phyloP scores from a whole-genome alignment of 202 grass and related monocot species.

The Panicum hallii region DNA sequence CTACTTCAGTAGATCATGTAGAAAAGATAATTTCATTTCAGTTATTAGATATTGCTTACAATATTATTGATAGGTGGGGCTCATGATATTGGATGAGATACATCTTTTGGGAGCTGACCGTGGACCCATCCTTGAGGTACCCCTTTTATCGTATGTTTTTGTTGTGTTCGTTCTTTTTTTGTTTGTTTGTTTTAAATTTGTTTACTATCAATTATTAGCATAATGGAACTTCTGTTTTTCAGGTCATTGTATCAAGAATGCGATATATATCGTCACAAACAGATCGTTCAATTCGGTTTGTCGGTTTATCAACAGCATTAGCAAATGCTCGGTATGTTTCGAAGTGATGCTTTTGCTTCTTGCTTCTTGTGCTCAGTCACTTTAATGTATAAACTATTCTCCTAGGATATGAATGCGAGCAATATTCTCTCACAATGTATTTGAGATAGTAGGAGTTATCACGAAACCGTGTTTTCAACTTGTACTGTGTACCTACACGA shows the following conservation, averaged over 20 bases:
- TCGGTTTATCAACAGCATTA: constrained; percentile 97
- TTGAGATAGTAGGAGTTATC: constrained; percentile 25
- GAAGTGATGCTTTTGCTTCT: constrained; percentile 28
- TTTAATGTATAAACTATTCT: constrained; percentile 10
- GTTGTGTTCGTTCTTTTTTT: constrained; percentile 23
- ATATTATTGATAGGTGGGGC: constrained; percentile 70
- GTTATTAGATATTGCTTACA: constrained; percentile 32
- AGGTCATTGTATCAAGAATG: constrained; percentile 99
- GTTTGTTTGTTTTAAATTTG: constrained; percentile 14
- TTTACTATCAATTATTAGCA: constrained; percentile 36
- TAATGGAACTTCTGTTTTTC: constrained; percentile 48
- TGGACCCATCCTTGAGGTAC: constrained; percentile 98
- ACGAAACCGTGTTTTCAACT: constrained; percentile 19
- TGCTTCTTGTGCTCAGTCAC: not conserved
- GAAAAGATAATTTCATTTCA: constrained; percentile 9
- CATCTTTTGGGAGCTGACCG: constrained; percentile 97
- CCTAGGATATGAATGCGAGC: constrained; percentile 1
- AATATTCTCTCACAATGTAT: constrained; percentile 8
- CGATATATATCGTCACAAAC: constrained; percentile 98
- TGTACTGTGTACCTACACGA: constrained; percentile 12
- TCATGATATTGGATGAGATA: constrained; percentile 99
- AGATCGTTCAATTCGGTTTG: constrained; percentile 87
- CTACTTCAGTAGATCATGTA: constrained; percentile 35
- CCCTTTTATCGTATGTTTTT: constrained; percentile 17
- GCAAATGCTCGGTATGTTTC: constrained; percentile 84